These are phyloP conservation scores for Phalaenopsis equestris DNA, from an alignment of 106 monocot species.

Conservation along the genomic window DNA sequence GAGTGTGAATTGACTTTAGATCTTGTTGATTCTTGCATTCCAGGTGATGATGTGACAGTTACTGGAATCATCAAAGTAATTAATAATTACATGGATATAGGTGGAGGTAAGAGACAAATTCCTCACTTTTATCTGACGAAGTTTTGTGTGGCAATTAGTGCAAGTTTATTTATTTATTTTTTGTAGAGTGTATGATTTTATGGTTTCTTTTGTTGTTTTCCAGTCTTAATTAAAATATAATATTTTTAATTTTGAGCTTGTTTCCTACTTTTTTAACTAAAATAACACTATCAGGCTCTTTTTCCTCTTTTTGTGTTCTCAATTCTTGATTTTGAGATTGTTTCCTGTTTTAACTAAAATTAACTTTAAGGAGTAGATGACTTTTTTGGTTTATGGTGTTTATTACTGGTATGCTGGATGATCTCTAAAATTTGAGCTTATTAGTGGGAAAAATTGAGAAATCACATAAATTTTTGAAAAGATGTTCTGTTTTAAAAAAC, in stretches of 20 bases:
- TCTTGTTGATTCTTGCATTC: conserved; percentile 98
- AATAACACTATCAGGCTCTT: no score
- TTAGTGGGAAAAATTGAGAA: no score
- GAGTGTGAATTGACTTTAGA: conserved; percentile 94
- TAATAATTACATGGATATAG: conserved; percentile 95
- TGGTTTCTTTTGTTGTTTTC: background rate
- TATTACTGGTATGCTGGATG: no score
- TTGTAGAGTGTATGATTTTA: background rate
- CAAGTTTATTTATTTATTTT: background rate
- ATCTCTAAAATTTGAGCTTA: no score
- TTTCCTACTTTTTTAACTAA: no score
- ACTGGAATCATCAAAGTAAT: conserved; percentile 94
- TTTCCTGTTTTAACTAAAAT: no score
- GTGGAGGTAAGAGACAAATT: conserved; percentile 57
- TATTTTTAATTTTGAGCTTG: background rate
- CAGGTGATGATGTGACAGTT: conserved; percentile 91
- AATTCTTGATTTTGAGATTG: no score
- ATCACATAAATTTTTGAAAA: no score
- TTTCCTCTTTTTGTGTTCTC: no score
- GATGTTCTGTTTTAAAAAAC: no score
- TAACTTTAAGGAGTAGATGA: no score
- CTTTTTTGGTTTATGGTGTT: no score
- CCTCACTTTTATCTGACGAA: background rate
- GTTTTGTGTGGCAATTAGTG: background rate
- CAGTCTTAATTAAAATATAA: background rate